Percentiles rank a stretch among this genome's conserved stretches.
Conservation (phyloP, 2,329 filamentous ascomycete genomes). For the Exophiala calicioides region DNA sequence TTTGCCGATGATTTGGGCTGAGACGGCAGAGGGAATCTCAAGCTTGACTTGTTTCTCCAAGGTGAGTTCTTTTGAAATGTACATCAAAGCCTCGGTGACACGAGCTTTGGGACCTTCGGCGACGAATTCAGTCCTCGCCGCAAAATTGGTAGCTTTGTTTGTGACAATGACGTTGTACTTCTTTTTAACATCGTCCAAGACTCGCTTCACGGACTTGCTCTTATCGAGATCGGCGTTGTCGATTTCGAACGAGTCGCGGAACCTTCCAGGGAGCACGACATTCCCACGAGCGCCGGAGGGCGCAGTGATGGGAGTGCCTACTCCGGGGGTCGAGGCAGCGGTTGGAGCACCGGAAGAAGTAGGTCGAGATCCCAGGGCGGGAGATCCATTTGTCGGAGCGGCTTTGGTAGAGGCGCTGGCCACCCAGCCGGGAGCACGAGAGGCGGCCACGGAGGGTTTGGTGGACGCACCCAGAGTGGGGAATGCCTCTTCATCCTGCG, state of each 20-base stretch:
- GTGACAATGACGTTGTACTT: slow-evolving; percentile 84
- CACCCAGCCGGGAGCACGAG: slow-evolving; percentile 60
- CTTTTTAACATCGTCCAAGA: slow-evolving; percentile 88
- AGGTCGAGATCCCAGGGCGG: slow-evolving; percentile 55
- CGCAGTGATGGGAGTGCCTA: slow-evolving; percentile 47
- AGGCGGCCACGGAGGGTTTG: slow-evolving; percentile 76
- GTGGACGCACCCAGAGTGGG: slow-evolving; percentile 77
- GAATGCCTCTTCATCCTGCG: slow-evolving; percentile 86
- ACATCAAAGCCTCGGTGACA: slow-evolving; percentile 84
- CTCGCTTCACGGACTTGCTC: slow-evolving; percentile 76
- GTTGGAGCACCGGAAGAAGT: slow-evolving; percentile 59
- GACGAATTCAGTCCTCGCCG: slow-evolving; percentile 76
- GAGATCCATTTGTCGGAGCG: slow-evolving; percentile 46
- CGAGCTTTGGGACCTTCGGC: slow-evolving; percentile 80
- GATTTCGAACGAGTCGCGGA: slow-evolving; percentile 73
- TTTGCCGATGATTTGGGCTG: slow-evolving; percentile 90
- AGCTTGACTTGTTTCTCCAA: slow-evolving; percentile 74
- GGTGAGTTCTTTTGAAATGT: slow-evolving; percentile 84
- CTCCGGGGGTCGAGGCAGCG: slow-evolving; percentile 64
- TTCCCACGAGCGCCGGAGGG: slow-evolving; percentile 35
- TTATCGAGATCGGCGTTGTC: slow-evolving; percentile 74
- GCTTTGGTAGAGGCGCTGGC: slow-evolving; percentile 49
- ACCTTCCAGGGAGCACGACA: slow-evolving; percentile 69
- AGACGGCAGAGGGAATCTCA: slow-evolving; percentile 77
- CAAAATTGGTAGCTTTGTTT: slow-evolving; percentile 67